Evolutionary conservation across 495 filamentous ascomycete genomes (phyloP), one percentile per base, ranked within the genome.

Genomic region (Cercophora newfieldiana): DNA sequence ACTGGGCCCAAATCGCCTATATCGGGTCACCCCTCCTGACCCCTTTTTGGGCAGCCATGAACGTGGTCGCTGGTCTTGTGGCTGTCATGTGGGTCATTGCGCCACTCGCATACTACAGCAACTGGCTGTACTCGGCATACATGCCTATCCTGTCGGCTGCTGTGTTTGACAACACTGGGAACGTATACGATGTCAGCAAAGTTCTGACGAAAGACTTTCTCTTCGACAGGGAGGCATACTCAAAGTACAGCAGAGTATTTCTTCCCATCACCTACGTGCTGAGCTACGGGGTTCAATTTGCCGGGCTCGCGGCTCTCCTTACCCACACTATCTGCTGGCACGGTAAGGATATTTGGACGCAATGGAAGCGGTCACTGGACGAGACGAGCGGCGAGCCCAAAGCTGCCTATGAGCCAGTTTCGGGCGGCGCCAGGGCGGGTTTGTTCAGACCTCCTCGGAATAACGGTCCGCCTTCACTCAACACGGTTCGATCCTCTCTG

Each of bases 1-100:
- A 97, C 78, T 97, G 93, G 93, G 87, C 90, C 0, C 94, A 97
- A 77, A 88, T 97, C 49, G 92, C 94, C 8, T 96, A 93, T 69
- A 96, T 94, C 66, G 91, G 91, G 14, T 95, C 91, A 29, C 93
- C 93, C 0, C 82, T 97, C 0, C 78, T 97, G 24, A 92, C 91
- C 0, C 93, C 93, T 0, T 96, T 94, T 72, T 97, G 93, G 93
- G 93, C 94, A 6, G 91, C 92, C 1, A 81, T 92, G 68, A 97
- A 97, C 74, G 92, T 96, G 24, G 88, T 97, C 58, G 89, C 88
- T 25, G 93, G 93, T 1, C 84, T 96, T 66, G 88, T 92, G 2
- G 77, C 94, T 22, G 91, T 97, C 50, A 96, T 94, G 89, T 97
- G 92, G 92, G 80, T 96, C 37, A 80, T 94, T 30, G 92, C 91